Base-by-base conservation (phyloP, 164 flowering plant species). In the Aristolochia contorta region DNA sequence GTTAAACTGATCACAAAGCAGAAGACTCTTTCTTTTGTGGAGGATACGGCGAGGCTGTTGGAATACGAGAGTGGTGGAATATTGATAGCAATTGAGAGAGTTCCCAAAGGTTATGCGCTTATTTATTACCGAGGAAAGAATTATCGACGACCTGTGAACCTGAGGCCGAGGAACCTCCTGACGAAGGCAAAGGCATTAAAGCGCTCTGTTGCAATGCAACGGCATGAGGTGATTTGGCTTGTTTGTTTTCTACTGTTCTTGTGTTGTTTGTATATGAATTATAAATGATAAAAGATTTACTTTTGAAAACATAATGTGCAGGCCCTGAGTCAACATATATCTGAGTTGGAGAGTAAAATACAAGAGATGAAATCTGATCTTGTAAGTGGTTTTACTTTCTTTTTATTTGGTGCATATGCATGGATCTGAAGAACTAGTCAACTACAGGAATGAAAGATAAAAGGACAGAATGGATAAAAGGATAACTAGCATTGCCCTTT, bases 41-140 rank as follows among this genome's bases (percentile, higher is more conserved):
- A 94, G 75, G 97, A 94, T 59, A 80, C 93, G 27, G 95, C 97
- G 45, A 81, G 93, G 74, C 68, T 90, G 48, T 71, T 94, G 74
- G 96, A 94, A 74, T 83, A 82, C 67, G 97, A 90, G 78, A 94
- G 97, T 73, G 95, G 95, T 59, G 99, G 97, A 32, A 86, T 94
- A 57, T 67, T 91, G 47, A 90, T 94, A 59, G 86, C 92, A 23
- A 87, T 91, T 56, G 99, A 82, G 71, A 82, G 81, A 70, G 84
- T 88, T 20, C 91, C 99, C n/a, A 94, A 94, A 77, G 99, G 99
- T 58, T 80, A 69, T 79, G 85, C 88, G 57, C 79, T 94, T 64
- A 85, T 94, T 54, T 94, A 82, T 65, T 94, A 94, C 68, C 95
- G 95, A 33, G 99, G 99, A 56, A 94, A 91, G 85, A 91, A 94